phyloP scores from a whole-genome alignment of 345 rosid genomes.

The Corchorus capsularis region DNA sequence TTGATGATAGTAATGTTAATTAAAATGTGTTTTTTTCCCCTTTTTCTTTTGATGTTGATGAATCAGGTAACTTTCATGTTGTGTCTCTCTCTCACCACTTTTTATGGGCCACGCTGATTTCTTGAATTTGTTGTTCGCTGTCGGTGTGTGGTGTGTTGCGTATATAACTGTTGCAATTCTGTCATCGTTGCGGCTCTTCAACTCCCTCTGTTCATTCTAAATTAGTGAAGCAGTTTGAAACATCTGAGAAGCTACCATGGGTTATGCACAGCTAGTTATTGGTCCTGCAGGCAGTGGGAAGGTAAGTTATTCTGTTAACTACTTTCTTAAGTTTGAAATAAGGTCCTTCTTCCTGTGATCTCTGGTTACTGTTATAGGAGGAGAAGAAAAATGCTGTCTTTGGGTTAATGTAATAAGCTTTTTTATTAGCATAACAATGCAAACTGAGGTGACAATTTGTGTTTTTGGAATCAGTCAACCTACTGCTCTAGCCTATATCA shows the following conservation, averaged over 20 bases:
- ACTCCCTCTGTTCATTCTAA: slow-evolving; percentile 46
- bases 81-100: slow-evolving; percentile 24
- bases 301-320: slow-evolving; percentile 41
- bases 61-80: slow-evolving; percentile 35
- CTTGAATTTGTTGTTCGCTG: slow-evolving; percentile 54
- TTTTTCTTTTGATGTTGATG: slow-evolving; percentile 8
- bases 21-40: background rate
- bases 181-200: slow-evolving; percentile 60
- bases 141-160: slow-evolving; percentile 85
- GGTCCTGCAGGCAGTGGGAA: slow-evolving; percentile 90
- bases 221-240: background rate
- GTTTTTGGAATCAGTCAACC: slow-evolving; percentile 59
- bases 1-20: background rate
- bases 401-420: background rate
- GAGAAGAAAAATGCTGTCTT: background rate
- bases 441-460: background rate
- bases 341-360: background rate
- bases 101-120: slow-evolving; percentile 60
- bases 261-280: slow-evolving; percentile 83
- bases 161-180: slow-evolving; percentile 68
- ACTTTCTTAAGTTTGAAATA: background rate
- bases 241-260: slow-evolving; percentile 43
- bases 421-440: background rate
- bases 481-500: slow-evolving; percentile 77
- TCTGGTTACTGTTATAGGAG: background rate